phyloP scores from a whole-genome alignment of 805 yeast species.

The Ogataea methylovora region DNA sequence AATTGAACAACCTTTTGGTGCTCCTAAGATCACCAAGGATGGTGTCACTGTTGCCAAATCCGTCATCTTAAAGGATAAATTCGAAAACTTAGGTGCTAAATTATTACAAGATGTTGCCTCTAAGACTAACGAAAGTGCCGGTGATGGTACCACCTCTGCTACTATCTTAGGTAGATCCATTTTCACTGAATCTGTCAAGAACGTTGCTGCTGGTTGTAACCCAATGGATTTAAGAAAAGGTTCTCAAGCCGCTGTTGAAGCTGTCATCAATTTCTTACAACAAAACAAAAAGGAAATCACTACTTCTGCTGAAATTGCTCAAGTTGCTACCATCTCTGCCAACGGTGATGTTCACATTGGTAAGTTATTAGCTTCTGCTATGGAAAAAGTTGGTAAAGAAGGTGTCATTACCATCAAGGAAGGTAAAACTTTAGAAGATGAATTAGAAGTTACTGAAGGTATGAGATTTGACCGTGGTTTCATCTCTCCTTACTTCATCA shows the following conservation, averaged over 20 bases:
- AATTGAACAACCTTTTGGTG: constrained; percentile 93
- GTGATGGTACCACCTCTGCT: constrained; percentile 98
- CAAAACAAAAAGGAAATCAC: constrained; percentile 88
- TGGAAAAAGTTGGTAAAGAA: constrained; percentile 98
- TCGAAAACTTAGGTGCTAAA: constrained; percentile 95
- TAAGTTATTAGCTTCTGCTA: constrained; percentile 82
- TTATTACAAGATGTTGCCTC: constrained; percentile 94
- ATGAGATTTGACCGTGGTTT: constrained; percentile 97
- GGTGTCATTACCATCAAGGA: constrained; percentile 98
- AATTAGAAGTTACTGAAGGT: constrained; percentile 95
- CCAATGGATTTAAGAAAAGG: constrained; percentile 98
- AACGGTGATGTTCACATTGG: constrained; percentile 95
- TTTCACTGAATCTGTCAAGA: constrained; percentile 90
- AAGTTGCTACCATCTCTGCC: constrained; percentile 96
- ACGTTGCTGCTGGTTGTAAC: constrained; percentile 98
- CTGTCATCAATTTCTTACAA: constrained; percentile 79
- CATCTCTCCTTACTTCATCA: constrained; percentile 94
- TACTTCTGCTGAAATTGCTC: constrained; percentile 91
- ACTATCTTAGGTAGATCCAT: constrained; percentile 94
- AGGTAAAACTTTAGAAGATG: constrained; percentile 95
- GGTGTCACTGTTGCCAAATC: constrained; percentile 96
- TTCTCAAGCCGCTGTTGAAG: constrained; percentile 93
- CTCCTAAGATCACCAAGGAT: constrained; percentile 98
- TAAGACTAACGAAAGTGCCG: constrained; percentile 95
- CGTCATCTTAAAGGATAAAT: constrained; percentile 75